phyloP scores from a whole-genome alignment of 345 rosid genomes.

The Brassica rapa region DNA sequence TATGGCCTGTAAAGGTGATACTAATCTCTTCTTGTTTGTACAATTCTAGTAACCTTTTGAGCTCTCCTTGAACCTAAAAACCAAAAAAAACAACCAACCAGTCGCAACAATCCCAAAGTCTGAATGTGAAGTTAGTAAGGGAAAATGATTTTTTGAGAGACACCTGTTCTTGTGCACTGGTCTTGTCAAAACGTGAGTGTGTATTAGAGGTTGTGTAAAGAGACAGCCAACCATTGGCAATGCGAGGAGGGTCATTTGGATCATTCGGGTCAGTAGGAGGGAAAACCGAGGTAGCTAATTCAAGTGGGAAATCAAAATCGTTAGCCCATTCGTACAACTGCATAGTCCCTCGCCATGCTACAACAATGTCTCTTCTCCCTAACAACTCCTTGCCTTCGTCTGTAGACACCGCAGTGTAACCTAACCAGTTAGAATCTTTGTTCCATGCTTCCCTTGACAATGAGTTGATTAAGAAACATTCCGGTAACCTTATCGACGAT shows the following conservation, averaged over 20 bases:
- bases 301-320: constrained; percentile 36
- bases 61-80: constrained; percentile 46
- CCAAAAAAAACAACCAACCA: constrained; percentile 16
- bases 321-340: constrained; percentile 43
- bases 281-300: constrained; percentile 40
- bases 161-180: constrained; percentile 56
- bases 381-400: constrained; percentile 46
- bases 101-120: neutral
- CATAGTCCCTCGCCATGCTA: constrained; percentile 58
- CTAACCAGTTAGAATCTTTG: constrained; percentile 48
- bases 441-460: constrained; percentile 42
- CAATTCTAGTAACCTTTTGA: constrained; percentile 44
- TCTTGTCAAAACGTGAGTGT: constrained; percentile 38
- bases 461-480: constrained; percentile 41
- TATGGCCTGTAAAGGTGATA: constrained; percentile 49
- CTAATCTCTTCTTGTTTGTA: constrained; percentile 51
- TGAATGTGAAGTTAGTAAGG: neutral
- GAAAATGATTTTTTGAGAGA: neutral
- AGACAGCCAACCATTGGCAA: constrained; percentile 46
- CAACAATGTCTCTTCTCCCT: constrained; percentile 57
- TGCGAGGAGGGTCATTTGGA: constrained; percentile 14
- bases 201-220: constrained; percentile 39
- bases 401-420: constrained; percentile 54
- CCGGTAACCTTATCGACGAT: constrained; percentile 44
- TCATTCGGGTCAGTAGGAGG: constrained; percentile 13